Conservation (phyloP, 164 flowering plant species). For the Kingdonia uniflora region DNA sequence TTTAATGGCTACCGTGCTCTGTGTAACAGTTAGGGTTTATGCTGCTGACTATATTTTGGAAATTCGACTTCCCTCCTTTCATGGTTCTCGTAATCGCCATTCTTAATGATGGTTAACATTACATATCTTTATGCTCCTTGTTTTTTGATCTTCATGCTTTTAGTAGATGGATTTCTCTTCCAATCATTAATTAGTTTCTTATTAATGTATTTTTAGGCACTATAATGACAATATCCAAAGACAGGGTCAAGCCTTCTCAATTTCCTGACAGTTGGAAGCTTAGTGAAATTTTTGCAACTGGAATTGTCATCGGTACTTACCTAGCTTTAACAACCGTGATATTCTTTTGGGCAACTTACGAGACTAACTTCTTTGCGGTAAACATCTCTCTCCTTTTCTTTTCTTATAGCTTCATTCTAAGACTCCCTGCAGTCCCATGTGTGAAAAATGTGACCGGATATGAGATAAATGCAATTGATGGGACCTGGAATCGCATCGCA, state of each 20-base stretch:
- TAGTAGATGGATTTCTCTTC: neutral
- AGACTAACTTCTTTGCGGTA: slow-evolving; percentile 48
- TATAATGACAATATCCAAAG: slow-evolving; percentile 72
- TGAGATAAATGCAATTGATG: too few relatives aligned
- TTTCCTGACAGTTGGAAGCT: slow-evolving; percentile 66
- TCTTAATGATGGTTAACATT: slow-evolving; percentile 53
- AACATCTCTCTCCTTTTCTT: neutral
- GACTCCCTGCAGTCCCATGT: too few relatives aligned
- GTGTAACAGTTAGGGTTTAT: slow-evolving; percentile 48
- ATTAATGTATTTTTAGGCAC: slow-evolving; percentile 32
- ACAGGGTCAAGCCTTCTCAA: slow-evolving; percentile 69
- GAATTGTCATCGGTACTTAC: slow-evolving; percentile 44
- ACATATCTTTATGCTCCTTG: neutral
- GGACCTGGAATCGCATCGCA: too few relatives aligned
- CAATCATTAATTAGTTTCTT: neutral
- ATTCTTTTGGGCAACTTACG: slow-evolving; percentile 37
- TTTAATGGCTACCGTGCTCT: neutral
- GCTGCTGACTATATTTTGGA: slow-evolving; percentile 42
- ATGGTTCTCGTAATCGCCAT: slow-evolving; percentile 65
- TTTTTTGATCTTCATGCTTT: neutral
- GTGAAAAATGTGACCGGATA: too few relatives aligned
- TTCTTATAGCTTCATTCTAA: too few relatives aligned
- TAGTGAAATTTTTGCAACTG: slow-evolving; percentile 56
- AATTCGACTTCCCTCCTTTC: slow-evolving; percentile 57
- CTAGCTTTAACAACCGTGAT: slow-evolving; percentile 49